Base-by-base conservation (phyloP, 208 protist genomes). In the Leishmania amazonensis region DNA sequence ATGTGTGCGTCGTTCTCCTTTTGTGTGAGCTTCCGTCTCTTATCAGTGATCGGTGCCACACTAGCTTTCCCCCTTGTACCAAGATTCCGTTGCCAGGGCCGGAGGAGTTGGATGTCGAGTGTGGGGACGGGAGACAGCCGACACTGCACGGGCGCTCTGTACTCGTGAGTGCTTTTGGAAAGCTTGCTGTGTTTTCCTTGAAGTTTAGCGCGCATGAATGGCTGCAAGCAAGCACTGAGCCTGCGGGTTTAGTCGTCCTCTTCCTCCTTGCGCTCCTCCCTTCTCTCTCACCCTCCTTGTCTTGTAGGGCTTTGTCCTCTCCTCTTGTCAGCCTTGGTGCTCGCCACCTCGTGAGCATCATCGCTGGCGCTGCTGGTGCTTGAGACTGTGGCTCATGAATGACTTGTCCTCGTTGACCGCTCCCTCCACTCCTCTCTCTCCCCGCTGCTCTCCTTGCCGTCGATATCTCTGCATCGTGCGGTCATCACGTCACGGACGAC, bases 341-440 rank as follows among this genome's bases (percentile, higher is more conserved):
- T 53, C 70, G 8, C 51, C 42, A 74, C 68, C 68, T 53, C 45
- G 21, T 0, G 17, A 54, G 38, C 11, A 31, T 24, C 15, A 24
- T 54, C 13, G 45, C 13, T 40, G 40, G 65, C 38, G 8, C 8
- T 53, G 45, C 70, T 35, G 70, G 31, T 74, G 47, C 28, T 54
- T 74, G 45, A 24, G 45, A 38, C 70, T 5, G 45, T 51, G 45
- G 24, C 19, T 28, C 24, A 54, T 31, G 45, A 35, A 54, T 31
- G 70, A 13, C 4, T 11, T 8, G 40, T 40, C 24, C 70, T 74
- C 21, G 8, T 53, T 53, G 5, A 53, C 24, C 15, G 31, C 31
- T 62, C 17, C 40, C 47, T 73, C 83, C 64, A 65, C 78, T 70
- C 76, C 40, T 75, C 51, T 38, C 71, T 62, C 51, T 62, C 24